A percentile compares a stretch with the other conserved stretches of the same genome.
Conservation (phyloP, 1,284 basidiomycete species). For the Marasmius oreades region DNA sequence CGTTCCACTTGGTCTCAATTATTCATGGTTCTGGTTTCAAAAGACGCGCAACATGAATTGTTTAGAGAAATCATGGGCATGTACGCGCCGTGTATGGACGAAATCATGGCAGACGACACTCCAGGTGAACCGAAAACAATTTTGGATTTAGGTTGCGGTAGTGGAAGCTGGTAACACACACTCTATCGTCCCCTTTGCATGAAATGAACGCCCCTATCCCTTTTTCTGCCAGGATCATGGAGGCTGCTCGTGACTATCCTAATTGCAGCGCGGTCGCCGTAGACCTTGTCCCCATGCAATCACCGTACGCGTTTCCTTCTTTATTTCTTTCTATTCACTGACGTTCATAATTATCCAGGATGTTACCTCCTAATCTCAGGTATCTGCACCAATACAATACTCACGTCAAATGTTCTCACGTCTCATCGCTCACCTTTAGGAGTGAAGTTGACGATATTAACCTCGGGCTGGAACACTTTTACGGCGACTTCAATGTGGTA, state of each 20-base stretch:
- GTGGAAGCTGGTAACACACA: constrained; percentile 60
- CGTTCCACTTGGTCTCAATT: neutral
- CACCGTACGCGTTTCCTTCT: constrained; percentile 41
- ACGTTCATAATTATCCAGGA: constrained; percentile 28
- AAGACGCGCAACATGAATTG: constrained; percentile 67
- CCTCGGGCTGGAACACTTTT: constrained; percentile 76
- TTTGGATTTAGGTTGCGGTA: constrained; percentile 78
- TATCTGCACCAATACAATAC: constrained; percentile 28
- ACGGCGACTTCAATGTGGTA: constrained; percentile 70
- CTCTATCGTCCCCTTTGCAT: neutral
- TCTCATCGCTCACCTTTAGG: constrained; percentile 32
- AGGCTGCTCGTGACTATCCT: constrained; percentile 69
- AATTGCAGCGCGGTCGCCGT: constrained; percentile 66
- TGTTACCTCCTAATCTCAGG: constrained; percentile 69
- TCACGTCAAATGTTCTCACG: constrained; percentile 7
- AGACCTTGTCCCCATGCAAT: constrained; percentile 75
- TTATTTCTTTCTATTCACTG: constrained; percentile 9
- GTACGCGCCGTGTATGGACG: constrained; percentile 53
- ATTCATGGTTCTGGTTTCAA: neutral
- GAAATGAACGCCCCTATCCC: constrained; percentile 7
- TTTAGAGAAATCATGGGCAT: constrained; percentile 62
- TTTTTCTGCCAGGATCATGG: constrained; percentile 57
- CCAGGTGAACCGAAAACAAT: constrained; percentile 56
- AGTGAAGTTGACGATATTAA: constrained; percentile 82
- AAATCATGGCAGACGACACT: constrained; percentile 56